These are phyloP conservation scores for Floccularia luteovirens DNA, from an alignment of 768 basidiomycete species.

Conservation along the genomic window DNA sequence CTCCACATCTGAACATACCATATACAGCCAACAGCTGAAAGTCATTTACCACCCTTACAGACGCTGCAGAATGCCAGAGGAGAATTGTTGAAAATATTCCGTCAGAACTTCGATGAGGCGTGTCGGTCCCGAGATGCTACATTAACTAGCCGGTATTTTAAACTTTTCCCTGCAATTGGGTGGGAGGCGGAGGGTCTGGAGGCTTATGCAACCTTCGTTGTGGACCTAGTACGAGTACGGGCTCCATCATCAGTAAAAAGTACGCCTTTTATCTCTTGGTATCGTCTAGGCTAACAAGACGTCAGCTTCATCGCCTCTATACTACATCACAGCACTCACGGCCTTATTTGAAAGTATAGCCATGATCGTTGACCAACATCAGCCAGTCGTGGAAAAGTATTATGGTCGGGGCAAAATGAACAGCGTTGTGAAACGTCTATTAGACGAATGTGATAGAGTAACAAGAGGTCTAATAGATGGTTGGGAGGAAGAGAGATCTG, in stretches of 20 bases:
- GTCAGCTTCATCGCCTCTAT: constrained; percentile 84
- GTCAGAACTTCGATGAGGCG: constrained; percentile 74
- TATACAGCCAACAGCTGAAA: constrained; percentile 81
- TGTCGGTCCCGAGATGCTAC: constrained; percentile 77
- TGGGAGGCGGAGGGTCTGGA: constrained; percentile 91
- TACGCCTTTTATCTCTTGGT: constrained; percentile 18
- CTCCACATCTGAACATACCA: constrained; percentile 8
- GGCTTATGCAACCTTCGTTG: constrained; percentile 89
- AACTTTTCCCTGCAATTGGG: constrained; percentile 92
- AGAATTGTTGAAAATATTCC: constrained; percentile 70
- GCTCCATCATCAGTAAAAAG: constrained; percentile 79
- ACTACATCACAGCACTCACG: constrained; percentile 86
- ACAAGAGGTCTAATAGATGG: constrained; percentile 65
- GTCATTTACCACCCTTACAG: constrained; percentile 79
- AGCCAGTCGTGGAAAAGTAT: constrained; percentile 96
- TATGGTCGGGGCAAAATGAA: constrained; percentile 89
- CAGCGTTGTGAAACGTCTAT: constrained; percentile 61
- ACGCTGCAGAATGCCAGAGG: constrained; percentile 72
- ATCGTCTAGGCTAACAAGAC: constrained; percentile 7
- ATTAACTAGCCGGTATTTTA: constrained; percentile 90
- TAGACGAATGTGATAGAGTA: constrained; percentile 85
- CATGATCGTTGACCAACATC: constrained; percentile 95
- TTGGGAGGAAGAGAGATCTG: constrained; percentile 88
- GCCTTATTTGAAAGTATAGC: constrained; percentile 93
- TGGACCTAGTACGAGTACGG: constrained; percentile 78